phyloP scores from a whole-genome alignment of 352 stramenopile genomes.

The Phytopythium kandeliae region DNA sequence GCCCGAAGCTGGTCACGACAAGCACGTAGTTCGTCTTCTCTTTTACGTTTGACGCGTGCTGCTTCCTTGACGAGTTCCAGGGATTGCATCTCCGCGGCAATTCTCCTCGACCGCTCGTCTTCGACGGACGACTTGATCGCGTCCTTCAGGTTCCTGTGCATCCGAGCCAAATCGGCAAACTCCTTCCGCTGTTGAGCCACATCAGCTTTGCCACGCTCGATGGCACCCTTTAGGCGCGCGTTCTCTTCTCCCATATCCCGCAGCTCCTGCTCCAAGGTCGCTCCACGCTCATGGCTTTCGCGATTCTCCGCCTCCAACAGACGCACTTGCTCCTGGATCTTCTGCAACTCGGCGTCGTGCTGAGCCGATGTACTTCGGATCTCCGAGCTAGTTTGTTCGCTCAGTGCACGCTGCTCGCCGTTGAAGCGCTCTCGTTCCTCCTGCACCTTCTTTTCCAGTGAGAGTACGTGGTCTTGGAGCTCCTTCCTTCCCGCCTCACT shows the following conservation, averaged over 20 bases:
- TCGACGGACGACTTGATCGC: conserved; percentile 34
- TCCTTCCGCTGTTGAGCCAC: conserved; percentile 44
- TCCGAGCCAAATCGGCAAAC: conserved; percentile 53
- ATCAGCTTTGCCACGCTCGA: conserved; percentile 29
- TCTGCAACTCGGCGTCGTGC: conserved; percentile 20
- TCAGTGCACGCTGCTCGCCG: conserved; percentile 14
- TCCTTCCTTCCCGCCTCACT: conserved; percentile 22
- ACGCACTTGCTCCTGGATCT: conserved; percentile 19
- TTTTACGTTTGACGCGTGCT: conserved; percentile 14
- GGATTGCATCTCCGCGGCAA: conserved; percentile 14
- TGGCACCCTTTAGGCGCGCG: conserved; percentile 16
- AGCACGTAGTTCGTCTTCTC: conserved; percentile 17
- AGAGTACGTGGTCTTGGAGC: conserved; percentile 20
- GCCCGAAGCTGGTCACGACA: conserved; percentile 26
- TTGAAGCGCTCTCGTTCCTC: conserved; percentile 17
- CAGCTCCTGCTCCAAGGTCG: conserved; percentile 11
- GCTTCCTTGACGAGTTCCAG: conserved; percentile 25
- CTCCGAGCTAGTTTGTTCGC: conserved; percentile 16
- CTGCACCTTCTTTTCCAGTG: conserved; percentile 26
- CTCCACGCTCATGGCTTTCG: conserved; percentile 11
- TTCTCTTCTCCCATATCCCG: conserved; percentile 19
- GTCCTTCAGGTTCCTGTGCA: conserved; percentile 61
- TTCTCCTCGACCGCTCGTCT: conserved; percentile 23
- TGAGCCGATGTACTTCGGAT: conserved; percentile 19
- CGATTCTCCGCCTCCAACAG: conserved; percentile 7